Evolutionary conservation across 2,329 filamentous ascomycete genomes (phyloP).

Genomic region (Colletotrichum sp.): DNA sequence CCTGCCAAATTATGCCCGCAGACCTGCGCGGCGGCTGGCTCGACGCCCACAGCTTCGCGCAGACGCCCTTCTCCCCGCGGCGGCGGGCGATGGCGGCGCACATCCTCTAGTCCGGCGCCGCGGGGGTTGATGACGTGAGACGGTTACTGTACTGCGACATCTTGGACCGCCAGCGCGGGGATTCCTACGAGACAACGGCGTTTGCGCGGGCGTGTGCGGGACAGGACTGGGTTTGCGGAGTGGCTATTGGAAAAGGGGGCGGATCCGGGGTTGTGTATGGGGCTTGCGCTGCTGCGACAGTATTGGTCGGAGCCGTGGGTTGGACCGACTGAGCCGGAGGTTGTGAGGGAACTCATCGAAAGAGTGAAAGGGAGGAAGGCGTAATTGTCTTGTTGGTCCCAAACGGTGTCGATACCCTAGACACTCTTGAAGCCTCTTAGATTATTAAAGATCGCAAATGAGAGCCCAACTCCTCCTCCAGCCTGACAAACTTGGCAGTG

Average conservation of each 20-base stretch:
- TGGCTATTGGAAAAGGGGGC: neutral
- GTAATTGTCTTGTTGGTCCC: neutral
- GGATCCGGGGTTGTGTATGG: neutral
- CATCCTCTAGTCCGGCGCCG: neutral
- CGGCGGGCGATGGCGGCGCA: neutral
- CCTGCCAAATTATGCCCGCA: neutral
- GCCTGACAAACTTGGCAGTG: neutral
- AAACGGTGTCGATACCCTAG: too few relatives aligned
- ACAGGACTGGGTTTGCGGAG: neutral
- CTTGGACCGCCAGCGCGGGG: neutral
- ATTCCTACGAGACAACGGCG: neutral
- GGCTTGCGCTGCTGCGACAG: neutral
- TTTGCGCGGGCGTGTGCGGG: neutral
- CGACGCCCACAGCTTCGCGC: neutral
- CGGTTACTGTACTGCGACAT: neutral
- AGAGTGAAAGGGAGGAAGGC: neutral
- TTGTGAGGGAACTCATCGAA: neutral
- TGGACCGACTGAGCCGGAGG: neutral
- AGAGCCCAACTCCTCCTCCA: neutral
- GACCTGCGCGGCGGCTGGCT: neutral
- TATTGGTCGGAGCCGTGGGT: neutral
- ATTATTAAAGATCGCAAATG: neutral
- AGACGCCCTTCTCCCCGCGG: accelerated
- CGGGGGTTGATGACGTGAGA: neutral
- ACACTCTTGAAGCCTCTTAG: neutral